Base-by-base conservation (phyloP, 495 filamentous ascomycete species). In the Pseudevernia furfuracea region DNA sequence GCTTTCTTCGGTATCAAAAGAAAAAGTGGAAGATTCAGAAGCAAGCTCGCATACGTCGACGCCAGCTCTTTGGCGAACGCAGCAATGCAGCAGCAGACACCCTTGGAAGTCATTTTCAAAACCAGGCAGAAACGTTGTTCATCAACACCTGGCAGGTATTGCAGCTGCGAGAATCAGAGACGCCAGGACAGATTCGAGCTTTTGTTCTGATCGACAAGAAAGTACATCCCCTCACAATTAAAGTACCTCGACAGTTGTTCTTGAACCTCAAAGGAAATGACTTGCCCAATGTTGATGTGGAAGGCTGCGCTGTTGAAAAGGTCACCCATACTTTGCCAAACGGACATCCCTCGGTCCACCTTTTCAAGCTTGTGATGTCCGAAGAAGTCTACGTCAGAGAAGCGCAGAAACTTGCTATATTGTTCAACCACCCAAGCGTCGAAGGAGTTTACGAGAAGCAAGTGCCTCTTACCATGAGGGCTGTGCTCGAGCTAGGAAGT, bases 11-110 rank as follows among this genome's bases (percentile, higher is more conserved):
- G 72, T 99, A 99, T 70, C 94, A 99, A 71, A 99, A 99, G 75
- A 85, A 91, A 76, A 99, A 99, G 73, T 99, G 94, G 94, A 96
- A 91, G 76, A 89, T 99, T 36, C 94, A 99, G 73, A 95, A 90
- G 71, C 90, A 96, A 74, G 92, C 94, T 48, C 84, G 93, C 48
- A 82, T 87, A 69, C 88, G 94, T 15, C 84, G 94, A 55, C 84
- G 92, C 49, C 94, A 99, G 71, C 79, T 97, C 5, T 99, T 97
- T 70, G 94, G 94, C 39, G 93, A 99, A 67, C 87, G 89, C 56
- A 82, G 81, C 15, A 86, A 84, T 66, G 78, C 83, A 53, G 80
- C 85, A 28, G 76, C 78, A 7, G 90, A 89, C 73, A 86, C 87
- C 28, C 86, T 98, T 70, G 89, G 93, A 62, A 86, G 85, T 65